Base-by-base conservation (phyloP, 1,139 yeast genomes). In the Magnusiomyces sp. region DNA sequence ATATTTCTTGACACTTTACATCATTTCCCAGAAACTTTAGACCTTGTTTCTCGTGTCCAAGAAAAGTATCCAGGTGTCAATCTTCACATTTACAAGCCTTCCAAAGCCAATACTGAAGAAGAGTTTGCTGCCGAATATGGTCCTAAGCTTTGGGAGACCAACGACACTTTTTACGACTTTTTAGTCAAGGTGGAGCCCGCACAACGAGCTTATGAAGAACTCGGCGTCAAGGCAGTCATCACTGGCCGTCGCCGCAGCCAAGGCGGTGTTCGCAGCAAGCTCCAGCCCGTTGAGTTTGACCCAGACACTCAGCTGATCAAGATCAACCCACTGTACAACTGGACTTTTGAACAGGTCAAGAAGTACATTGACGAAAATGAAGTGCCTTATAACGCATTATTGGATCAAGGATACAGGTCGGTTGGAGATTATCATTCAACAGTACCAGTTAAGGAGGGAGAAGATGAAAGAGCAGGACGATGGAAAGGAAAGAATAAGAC, bases 391-490 rank as follows among this genome's bases (percentile, higher is more conserved):
- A 92, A 92, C 62, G 88, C 77, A 53, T 71, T 92, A 43, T 71
- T 92, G 47, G 94, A 89, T 65, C 72, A 80, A 53, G 97, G 97
- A 0, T 92, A 90, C 67, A 82, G 89, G 60, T 85, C 95, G 0
- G 77, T 92, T 19, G 98, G 98, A 1, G 98, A 92, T 67, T 92
- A 92, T 80, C 98, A 92, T 67, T 86, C 95, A 0, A 92, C 98
- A 0, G 80, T 70, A 40, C 97, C 97, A 1, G 95, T 88, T 10
- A 78, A 72, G 10, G 96, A 85, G 45, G 95, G 94, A 4, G 97
- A 88, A 62, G 97, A 90, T 63, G 98, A 92, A 65, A 77, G 98
- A 58, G 80, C 95, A 32, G 98, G 98, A 1, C 77, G 98, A 60
- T 92, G 98, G 98, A 84, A 85, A 72, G 97, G 97, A 1, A 78